phyloP scores from a whole-genome alignment of 306 rosid species.

The Ziziphus jujuba region DNA sequence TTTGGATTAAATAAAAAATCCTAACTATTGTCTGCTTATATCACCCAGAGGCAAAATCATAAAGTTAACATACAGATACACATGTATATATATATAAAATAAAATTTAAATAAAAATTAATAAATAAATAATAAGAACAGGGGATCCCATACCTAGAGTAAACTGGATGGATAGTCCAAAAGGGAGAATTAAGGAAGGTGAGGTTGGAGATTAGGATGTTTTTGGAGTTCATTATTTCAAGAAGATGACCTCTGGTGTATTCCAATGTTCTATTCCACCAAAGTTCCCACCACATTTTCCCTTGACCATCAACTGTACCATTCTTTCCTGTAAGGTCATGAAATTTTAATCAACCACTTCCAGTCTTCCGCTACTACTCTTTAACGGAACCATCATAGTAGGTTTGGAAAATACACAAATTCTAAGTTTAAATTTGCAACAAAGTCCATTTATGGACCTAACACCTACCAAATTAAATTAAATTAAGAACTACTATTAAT shows the following conservation, averaged over 20 bases:
- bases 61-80: too few relatives aligned
- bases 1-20: too few relatives aligned
- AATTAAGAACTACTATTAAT: background rate
- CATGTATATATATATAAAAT: too few relatives aligned
- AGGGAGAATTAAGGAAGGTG: slow-evolving; percentile 86
- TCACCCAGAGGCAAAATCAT: too few relatives aligned
- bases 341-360: slow-evolving; percentile 5
- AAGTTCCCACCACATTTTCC: slow-evolving; percentile 96
- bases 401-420: background rate
- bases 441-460: background rate
- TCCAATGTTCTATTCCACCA: slow-evolving; percentile 96
- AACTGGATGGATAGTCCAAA: slow-evolving; percentile 97
- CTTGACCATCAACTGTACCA: slow-evolving; percentile 92
- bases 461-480: background rate
- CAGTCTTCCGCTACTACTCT: background rate
- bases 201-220: slow-evolving; percentile 82
- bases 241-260: slow-evolving; percentile 91
- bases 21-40: too few relatives aligned
- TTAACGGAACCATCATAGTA: background rate
- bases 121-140: background rate
- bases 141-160: slow-evolving; percentile 68
- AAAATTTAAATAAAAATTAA: too few relatives aligned
- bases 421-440: background rate
- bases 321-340: slow-evolving; percentile 64
- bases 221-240: slow-evolving; percentile 76